phyloP scores from a whole-genome alignment of 257 asterid species.

The Lycium barbarum region DNA sequence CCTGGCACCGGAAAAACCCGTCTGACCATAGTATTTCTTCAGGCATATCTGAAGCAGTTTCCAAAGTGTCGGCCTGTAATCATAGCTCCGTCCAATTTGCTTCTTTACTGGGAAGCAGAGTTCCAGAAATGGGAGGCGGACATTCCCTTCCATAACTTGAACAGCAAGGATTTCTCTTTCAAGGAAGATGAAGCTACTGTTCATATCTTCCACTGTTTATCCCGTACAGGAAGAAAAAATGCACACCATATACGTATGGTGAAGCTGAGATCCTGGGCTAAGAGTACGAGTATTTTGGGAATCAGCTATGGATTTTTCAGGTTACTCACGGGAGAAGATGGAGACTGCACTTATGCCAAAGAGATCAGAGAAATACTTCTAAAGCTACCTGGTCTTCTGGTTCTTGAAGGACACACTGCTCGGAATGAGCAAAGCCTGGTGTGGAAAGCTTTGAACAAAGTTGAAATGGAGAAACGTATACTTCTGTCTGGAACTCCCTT shows the following conservation, averaged over 20 bases:
- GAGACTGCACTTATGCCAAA: constrained; percentile 19
- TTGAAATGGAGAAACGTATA: constrained; percentile 59
- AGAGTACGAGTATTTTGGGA: constrained; percentile 59
- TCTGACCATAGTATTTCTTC: constrained; percentile 67
- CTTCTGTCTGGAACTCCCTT: constrained; percentile 88
- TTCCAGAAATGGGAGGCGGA: constrained; percentile 60
- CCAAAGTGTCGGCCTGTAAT: constrained; percentile 68
- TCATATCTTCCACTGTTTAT: constrained; percentile 26
- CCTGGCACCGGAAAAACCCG: constrained; percentile 93
- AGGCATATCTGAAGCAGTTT: constrained; percentile 58
- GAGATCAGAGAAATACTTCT: constrained; percentile 55
- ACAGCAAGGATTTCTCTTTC: constrained; percentile 44
- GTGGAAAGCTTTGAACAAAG: constrained; percentile 63
- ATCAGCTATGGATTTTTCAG: constrained; percentile 62
- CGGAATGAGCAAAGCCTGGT: constrained; percentile 57
- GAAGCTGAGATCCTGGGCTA: constrained; percentile 65
- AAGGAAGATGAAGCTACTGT: constrained; percentile 41
- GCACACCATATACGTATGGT: constrained; percentile 37
- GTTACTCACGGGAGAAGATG: constrained; percentile 48
- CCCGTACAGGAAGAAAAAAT: constrained; percentile 28
- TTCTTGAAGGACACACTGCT: constrained; percentile 87
- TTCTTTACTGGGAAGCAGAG: constrained; percentile 73
- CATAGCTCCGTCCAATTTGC: constrained; percentile 79
- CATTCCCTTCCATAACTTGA: constrained; percentile 66
- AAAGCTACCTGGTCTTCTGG: constrained; percentile 60